Evolutionary conservation across 2,329 filamentous ascomycete genomes (phyloP).

Genomic region (Esteya vermicola): DNA sequence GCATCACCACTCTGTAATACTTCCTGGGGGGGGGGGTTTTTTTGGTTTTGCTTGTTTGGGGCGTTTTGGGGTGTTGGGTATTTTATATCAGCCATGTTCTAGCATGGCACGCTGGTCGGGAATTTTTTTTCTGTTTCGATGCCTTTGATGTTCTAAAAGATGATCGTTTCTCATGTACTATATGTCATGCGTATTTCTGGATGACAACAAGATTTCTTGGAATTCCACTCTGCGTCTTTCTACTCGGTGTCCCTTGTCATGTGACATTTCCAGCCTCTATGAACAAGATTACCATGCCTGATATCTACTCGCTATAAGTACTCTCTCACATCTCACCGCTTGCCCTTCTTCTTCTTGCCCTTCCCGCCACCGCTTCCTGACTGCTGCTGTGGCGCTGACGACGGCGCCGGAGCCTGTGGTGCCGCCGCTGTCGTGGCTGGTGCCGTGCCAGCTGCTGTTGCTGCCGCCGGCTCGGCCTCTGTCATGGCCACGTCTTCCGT

Average conservation of each 20-base stretch:
- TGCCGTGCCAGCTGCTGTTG: slow-evolving; percentile 2
- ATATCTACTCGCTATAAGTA: no score
- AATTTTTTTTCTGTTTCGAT: neutral
- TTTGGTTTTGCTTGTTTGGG: slow-evolving; percentile 2
- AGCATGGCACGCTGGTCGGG: neutral
- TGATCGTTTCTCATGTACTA: slow-evolving; percentile 7
- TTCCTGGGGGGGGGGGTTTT: no score
- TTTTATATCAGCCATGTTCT: slow-evolving; percentile 5
- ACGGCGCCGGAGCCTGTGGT: slow-evolving; percentile 14
- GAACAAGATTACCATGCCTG: no score
- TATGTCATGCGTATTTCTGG: no score
- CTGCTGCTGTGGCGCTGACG: slow-evolving; percentile 9
- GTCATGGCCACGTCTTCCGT: slow-evolving; percentile 15
- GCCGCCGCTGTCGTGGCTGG: slow-evolving; percentile 12
- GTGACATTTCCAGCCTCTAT: no score
- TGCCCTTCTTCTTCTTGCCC: slow-evolving; percentile 61
- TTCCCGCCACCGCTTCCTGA: slow-evolving; percentile 27
- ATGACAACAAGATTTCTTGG: no score
- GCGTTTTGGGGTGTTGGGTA: slow-evolving; percentile 6
- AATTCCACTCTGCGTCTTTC: no score
- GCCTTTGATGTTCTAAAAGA: slow-evolving; percentile 3
- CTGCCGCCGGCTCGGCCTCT: slow-evolving; percentile 19
- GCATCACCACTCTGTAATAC: slow-evolving; percentile 7
- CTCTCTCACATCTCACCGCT: slow-evolving; percentile 30
- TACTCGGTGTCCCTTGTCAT: no score